Base-by-base conservation (phyloP, 78 protist genomes). In the Dictyostelium brefeldianum region DNA sequence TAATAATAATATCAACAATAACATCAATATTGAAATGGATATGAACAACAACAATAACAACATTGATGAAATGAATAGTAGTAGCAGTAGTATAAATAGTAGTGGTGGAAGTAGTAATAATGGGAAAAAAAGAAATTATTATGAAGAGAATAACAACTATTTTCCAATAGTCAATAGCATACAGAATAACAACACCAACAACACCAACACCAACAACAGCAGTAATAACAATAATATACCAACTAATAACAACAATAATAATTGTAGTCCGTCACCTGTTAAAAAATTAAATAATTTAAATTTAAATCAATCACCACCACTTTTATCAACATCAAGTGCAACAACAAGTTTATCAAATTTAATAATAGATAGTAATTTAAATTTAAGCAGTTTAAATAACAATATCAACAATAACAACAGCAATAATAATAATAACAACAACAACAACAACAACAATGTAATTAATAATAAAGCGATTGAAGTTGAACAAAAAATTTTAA, bases 111-210 rank as follows among this genome's bases (percentile, higher is more conserved):
- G 14, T 20, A 56, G 7, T 56, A 59, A 59, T 22, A 59, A 59
- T 59, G 69, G 69, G 27, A 59, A 59, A 59, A 59, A 59, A 59
- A 59, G 69, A 59, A 59, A 25, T 59, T 59, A 59, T 22, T 59
- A 59, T 59, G 69, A 59, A 59, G 69, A 59, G n/a, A 59, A 59
- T 59, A 18, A 22, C 25, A 59, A 59, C 25, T 59, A 59, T 59
- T 36, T 36, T 2, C 43, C 43, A 36, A 36, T 36, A 36, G 43
- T 36, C 43, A 36, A 36, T 36, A 36, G 2, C 43, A 36, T 36
- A 36, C 43, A 36, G 43, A 12, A 51, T 51, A 14, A 14, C 10
- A 51, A 14, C 1, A n/a, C n/a, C 53, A 48, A 48, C 53, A 48
- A 48, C 53, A 48, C 17, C 53, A 48, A 8, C 53, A 48, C 53